These are phyloP conservation scores for Lactarius trivialis DNA, from an alignment of 768 basidiomycete genomes.

Conservation along the genomic window DNA sequence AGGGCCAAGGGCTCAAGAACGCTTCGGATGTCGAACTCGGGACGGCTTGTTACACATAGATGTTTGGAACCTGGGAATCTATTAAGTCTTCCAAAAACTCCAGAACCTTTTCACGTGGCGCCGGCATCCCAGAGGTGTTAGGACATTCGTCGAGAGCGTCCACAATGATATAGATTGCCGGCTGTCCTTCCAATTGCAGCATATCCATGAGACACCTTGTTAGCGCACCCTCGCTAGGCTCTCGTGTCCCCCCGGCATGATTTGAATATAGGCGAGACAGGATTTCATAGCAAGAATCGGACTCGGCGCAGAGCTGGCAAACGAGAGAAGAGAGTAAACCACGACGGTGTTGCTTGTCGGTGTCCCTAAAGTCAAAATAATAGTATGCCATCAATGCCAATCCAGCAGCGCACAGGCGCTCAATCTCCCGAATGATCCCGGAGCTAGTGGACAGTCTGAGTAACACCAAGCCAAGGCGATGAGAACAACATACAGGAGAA, in stretches of 20 bases:
- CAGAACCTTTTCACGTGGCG: conserved; percentile 5
- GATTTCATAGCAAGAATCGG: background rate
- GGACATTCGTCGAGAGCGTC: conserved; percentile 17
- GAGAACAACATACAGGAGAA: background rate
- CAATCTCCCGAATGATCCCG: conserved; percentile 4
- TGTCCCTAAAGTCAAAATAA: conserved; percentile 11
- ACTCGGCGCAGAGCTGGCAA: background rate
- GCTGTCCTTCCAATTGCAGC: background rate
- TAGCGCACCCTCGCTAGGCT: background rate
- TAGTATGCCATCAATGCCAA: conserved; percentile 8
- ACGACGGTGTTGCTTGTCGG: background rate
- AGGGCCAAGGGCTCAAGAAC: background rate
- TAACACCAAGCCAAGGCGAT: background rate
- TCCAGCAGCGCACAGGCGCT: background rate
- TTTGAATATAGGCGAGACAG: background rate
- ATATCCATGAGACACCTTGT: conserved; percentile 2
- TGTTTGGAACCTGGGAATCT: background rate
- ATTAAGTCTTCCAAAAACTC: background rate
- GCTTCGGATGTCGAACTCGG: conserved; percentile 1
- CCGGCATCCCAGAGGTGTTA: background rate
- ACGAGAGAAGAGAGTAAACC: conserved; percentile 9
- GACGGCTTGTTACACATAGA: conserved; percentile 8
- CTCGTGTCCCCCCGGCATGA: background rate
- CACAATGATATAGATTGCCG: background rate
- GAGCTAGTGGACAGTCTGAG: background rate